phyloP scores from a whole-genome alignment of 169 alveolate species.

The Perkinsus marinus region DNA sequence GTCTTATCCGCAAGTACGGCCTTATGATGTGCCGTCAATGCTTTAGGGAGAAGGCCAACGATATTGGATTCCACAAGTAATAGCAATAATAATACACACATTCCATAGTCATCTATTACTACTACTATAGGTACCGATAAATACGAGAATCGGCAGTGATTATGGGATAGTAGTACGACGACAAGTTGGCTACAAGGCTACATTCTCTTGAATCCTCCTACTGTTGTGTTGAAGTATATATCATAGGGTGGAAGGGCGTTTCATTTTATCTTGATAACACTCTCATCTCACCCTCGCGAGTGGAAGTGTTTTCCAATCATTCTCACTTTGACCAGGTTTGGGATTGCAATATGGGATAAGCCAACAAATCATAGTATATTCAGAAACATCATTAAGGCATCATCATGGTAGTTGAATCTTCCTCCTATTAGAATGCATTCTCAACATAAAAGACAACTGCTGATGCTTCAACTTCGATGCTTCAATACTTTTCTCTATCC shows the following conservation, averaged over 20 bases:
- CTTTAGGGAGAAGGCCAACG: constrained; percentile 92
- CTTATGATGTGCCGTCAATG: constrained; percentile 94
- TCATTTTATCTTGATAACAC: no score
- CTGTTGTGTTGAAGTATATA: no score
- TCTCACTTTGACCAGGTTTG: no score
- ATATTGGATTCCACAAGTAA: constrained; percentile 84
- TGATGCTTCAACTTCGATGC: neutral
- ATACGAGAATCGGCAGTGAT: neutral
- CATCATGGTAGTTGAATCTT: neutral
- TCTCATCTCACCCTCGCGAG: no score
- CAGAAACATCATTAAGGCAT: neutral
- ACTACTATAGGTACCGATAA: neutral
- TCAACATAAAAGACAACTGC: neutral
- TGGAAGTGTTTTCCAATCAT: neutral
- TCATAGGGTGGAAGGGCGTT: no score
- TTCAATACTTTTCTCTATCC: neutral
- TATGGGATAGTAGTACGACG: neutral
- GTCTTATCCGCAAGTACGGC: constrained; percentile 93
- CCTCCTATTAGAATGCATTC: neutral
- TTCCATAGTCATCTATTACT: neutral
- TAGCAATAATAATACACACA: neutral
- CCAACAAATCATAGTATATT: neutral
- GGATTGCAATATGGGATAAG: no score
- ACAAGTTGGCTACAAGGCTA: neutral
- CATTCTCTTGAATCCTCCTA: neutral